Evolutionary conservation across 257 asterid genomes (phyloP).

Genomic region (Lithospermum erythrorhizon): DNA sequence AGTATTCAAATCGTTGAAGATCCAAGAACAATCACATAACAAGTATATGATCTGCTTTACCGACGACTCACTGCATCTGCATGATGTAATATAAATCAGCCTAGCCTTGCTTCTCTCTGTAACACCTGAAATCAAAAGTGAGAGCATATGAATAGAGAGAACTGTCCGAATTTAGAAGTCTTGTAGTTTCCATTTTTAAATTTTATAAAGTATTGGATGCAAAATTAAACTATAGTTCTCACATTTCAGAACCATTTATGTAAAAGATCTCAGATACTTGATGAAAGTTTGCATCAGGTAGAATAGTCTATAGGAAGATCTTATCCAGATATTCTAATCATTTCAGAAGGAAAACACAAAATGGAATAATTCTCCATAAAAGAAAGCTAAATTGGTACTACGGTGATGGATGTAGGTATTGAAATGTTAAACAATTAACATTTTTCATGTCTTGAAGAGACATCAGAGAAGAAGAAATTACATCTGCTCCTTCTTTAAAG

Average conservation of each 20-base stretch:
- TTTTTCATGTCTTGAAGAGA: background rate
- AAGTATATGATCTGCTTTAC: background rate
- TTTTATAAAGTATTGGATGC: no score
- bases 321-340: no score
- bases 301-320: no score
- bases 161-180: background rate
- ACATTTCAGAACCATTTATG: no score
- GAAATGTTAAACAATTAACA: background rate
- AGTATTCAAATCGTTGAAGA: background rate
- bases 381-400: no score
- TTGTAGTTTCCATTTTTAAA: background rate
- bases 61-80: background rate
- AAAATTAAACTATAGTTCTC: no score
- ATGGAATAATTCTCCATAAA: no score
- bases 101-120: constrained; percentile 71
- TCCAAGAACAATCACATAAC: background rate
- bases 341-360: no score
- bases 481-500: background rate
- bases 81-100: constrained; percentile 20
- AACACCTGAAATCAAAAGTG: constrained; percentile 40
- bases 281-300: no score
- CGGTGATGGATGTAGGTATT: background rate
- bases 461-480: background rate
- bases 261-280: no score
- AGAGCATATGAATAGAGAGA: background rate